phyloP scores from a whole-genome alignment of 257 asterid species.

The Ehretia macrophylla region DNA sequence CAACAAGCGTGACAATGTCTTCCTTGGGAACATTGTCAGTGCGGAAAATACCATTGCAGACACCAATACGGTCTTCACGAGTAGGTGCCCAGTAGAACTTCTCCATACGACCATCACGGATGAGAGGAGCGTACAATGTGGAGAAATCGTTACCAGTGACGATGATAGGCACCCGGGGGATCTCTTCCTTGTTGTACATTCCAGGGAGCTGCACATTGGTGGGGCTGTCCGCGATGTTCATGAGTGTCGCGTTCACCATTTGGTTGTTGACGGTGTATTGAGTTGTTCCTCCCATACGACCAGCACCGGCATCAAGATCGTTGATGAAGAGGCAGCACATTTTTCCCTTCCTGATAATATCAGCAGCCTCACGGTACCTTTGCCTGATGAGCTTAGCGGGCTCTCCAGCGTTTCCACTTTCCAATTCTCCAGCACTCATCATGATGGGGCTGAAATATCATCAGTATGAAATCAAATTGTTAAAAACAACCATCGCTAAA shows the following conservation, averaged over 20 bases:
- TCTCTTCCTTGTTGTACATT: constrained; percentile 92
- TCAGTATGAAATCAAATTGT: background rate
- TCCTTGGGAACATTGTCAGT: constrained; percentile 48
- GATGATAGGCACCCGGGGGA: constrained; percentile 74
- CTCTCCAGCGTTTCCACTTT: constrained; percentile 73
- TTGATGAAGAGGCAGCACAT: constrained; percentile 86
- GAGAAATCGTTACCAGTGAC: constrained; percentile 89
- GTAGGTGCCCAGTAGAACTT: constrained; percentile 96
- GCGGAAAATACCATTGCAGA: constrained; percentile 74
- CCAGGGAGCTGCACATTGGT: constrained; percentile 91
- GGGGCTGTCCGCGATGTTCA: constrained; percentile 93
- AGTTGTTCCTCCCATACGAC: constrained; percentile 85
- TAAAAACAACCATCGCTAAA: background rate
- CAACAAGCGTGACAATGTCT: constrained; percentile 55
- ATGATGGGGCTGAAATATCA: constrained; percentile 60
- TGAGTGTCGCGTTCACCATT: constrained; percentile 89
- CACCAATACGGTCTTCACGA: constrained; percentile 80
- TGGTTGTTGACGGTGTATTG: constrained; percentile 93
- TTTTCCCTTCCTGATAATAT: constrained; percentile 68
- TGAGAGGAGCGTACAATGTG: constrained; percentile 78
- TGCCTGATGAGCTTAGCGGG: constrained; percentile 65
- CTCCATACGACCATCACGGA: constrained; percentile 97
- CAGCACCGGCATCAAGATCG: constrained; percentile 90
- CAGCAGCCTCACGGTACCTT: constrained; percentile 82
- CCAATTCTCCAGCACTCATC: constrained; percentile 89